Base-by-base conservation (phyloP, 2,329 filamentous ascomycete genomes). In the Graphilbum ipis-grandicollis region DNA sequence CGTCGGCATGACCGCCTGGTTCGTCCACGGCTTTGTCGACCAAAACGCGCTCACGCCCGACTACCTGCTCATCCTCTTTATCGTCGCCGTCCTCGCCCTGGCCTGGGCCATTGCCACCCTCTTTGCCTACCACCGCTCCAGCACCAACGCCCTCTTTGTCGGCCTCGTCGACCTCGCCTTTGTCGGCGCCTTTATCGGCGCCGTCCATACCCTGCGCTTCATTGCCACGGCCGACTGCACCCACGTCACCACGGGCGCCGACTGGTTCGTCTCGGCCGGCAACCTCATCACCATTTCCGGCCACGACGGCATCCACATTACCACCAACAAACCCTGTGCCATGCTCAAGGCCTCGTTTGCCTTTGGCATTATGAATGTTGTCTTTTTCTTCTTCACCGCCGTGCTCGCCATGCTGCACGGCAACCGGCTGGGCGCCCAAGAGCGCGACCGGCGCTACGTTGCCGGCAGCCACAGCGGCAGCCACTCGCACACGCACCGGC, bases 341-440 rank as follows among this genome's bases (percentile, higher is more conserved):
- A 90, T 94, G 83, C 71, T 93, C 51, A 96, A 94, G 69, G 79
- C 86, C 1, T 69, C 66, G 46, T 96, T 84, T 58, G 88, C 84
- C 3, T 76, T 94, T 47, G 84, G 72, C 34, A 94, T 96, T 55
- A 92, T 94, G 68, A 82, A 90, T 55, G 63, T 65, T 46, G 61
- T 90, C 44, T 77, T 86, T 53, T 93, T 93, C 59, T 76, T 79
- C 54, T 62, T 79, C 51, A 90, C 83, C 4, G 69, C 73, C 36
- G 57, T 88, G 21, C 62, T 90, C 31, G 83, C 85, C 19, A 68
- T 63, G 45, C 53, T 65, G 46, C 68, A 62, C 56, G 77, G 59
- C 52, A 63, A 63, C 41, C 52, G 49, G 42, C 19, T 46, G 30
- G 19, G 60, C 46, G 35, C 46, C 45, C 47, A 53, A 38, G 62